phyloP scores from a whole-genome alignment of 495 filamentous ascomycete genomes.

The Trypethelium eluteriae region DNA sequence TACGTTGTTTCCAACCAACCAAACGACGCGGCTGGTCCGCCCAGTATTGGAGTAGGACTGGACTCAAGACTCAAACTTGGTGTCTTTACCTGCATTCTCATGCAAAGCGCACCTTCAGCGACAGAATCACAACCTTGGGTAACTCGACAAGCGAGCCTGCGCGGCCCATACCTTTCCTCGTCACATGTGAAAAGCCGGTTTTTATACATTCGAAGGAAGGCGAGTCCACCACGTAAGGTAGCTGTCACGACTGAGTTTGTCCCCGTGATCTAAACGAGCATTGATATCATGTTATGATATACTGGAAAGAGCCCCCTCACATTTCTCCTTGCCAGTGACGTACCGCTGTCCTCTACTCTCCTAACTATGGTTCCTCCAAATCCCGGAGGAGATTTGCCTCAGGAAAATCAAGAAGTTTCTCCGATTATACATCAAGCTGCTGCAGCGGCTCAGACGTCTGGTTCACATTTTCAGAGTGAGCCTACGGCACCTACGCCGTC shows the following conservation, averaged over 20 bases:
- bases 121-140: too few species aligned
- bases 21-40: too few species aligned
- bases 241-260: neutral
- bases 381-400: neutral
- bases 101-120: too few species aligned
- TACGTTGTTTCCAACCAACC: too few species aligned
- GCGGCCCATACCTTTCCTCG: too few species aligned
- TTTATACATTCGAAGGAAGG: too few species aligned
- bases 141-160: too few species aligned
- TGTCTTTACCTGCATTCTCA: too few species aligned
- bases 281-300: neutral
- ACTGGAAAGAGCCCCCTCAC: neutral
- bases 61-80: too few species aligned
- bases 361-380: neutral
- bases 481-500: neutral
- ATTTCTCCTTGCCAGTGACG: neutral
- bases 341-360: neutral
- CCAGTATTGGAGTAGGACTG: too few species aligned
- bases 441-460: neutral
- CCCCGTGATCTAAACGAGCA: neutral
- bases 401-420: neutral
- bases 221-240: too few species aligned
- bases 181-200: too few species aligned
- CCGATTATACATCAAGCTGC: neutral
- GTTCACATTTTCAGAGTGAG: neutral